phyloP scores from a whole-genome alignment of 2,329 filamentous ascomycete genomes.

The Aspergillus puulaauensis region DNA sequence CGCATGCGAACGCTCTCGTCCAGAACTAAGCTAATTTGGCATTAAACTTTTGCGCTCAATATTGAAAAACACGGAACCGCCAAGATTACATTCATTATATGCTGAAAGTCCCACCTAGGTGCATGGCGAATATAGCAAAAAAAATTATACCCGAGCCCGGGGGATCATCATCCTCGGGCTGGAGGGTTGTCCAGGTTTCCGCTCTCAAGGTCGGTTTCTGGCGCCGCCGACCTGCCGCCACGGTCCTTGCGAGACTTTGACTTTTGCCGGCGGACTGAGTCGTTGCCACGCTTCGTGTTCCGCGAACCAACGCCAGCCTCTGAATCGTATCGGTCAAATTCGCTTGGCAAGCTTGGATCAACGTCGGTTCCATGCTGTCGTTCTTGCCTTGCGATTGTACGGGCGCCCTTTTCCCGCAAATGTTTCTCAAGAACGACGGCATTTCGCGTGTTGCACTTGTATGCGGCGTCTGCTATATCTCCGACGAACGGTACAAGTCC shows the following conservation, averaged over 20 bases:
- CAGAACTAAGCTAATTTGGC: slow-evolving; percentile 23
- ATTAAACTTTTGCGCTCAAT: neutral
- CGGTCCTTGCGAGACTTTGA: slow-evolving; percentile 22
- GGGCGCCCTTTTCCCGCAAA: slow-evolving; percentile 41
- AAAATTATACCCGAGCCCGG: slow-evolving; percentile 10
- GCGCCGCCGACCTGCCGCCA: slow-evolving; percentile 29
- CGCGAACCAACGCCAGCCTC: slow-evolving; percentile 23
- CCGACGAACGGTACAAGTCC: slow-evolving; percentile 54
- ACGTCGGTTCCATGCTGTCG: slow-evolving; percentile 24
- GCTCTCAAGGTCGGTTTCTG: slow-evolving; percentile 30
- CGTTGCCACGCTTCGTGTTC: slow-evolving; percentile 16
- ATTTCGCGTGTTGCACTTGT: slow-evolving; percentile 51
- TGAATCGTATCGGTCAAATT: slow-evolving; percentile 37
- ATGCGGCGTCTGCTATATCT: slow-evolving; percentile 48
- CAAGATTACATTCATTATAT: neutral
- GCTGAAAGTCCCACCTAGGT: neutral
- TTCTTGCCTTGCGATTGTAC: slow-evolving; percentile 27
- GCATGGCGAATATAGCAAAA: neutral
- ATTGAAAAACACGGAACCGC: neutral
- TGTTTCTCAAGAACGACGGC: slow-evolving; percentile 46
- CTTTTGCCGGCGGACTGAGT: slow-evolving; percentile 24
- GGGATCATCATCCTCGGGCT: slow-evolving; percentile 14
- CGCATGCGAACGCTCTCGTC: slow-evolving; percentile 44
- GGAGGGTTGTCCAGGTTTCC: slow-evolving; percentile 25
- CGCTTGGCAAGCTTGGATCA: slow-evolving; percentile 40